Conservation (phyloP, 129 eudicot species). For the Flaveria trinervia region DNA sequence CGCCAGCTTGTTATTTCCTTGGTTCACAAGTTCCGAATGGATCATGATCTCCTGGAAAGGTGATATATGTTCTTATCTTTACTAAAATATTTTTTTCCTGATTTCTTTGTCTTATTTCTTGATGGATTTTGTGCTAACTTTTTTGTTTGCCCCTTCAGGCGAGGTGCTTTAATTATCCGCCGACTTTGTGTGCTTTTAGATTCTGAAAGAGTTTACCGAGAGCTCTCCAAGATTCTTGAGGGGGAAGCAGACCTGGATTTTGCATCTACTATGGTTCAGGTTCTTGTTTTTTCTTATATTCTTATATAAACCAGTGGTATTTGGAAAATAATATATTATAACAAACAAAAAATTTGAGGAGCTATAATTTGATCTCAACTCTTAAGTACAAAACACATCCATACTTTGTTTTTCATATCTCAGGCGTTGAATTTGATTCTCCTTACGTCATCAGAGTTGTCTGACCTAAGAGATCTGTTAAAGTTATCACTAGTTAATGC, state of each 20-base stretch:
- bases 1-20: constrained; percentile 76
- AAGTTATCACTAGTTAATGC: constrained; percentile 63
- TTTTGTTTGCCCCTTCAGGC: constrained; percentile 44
- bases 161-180: constrained; percentile 88
- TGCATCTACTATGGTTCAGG: constrained; percentile 95
- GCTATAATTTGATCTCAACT: not conserved
- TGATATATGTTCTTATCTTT: constrained; percentile 29
- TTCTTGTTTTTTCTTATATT: constrained; percentile 22
- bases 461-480: constrained; percentile 71
- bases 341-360: not conserved
- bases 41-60: constrained; percentile 83
- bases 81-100: not conserved
- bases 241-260: constrained; percentile 83
- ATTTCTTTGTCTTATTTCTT: not conserved
- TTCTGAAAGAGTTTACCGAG: constrained; percentile 88
- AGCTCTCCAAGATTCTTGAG: constrained; percentile 83
- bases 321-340: constrained; percentile 4
- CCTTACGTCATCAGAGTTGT: constrained; percentile 85
- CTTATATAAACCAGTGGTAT: not conserved
- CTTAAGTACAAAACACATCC: constrained; percentile 9
- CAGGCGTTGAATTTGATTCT: constrained; percentile 90
- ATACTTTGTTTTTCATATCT: constrained; percentile 17
- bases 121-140: not conserved
- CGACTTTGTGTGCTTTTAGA: constrained; percentile 88
- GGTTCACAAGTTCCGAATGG: constrained; percentile 63